Evolutionary conservation across 31 red algal genomes (phyloP), one percentile per base, ranked within the genome.

Genomic region (Asparagopsis taxiformis): DNA sequence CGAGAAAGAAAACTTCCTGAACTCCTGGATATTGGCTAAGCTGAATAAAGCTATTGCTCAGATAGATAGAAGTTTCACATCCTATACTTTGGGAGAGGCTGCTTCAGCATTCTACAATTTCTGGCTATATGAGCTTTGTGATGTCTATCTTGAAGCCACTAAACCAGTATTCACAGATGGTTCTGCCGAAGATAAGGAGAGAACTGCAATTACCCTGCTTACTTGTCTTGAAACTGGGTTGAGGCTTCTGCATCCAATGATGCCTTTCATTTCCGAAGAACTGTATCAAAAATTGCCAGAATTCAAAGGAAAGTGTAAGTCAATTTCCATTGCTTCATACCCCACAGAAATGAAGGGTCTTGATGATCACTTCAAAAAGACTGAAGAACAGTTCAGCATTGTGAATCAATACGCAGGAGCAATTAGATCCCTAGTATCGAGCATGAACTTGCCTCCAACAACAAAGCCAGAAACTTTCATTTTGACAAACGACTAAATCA

Each of bases 191-290:
- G 38, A 55, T 8, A 71, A 79, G 20, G 62, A 59, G 29, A 62
- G 78, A 33, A 70, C 94, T 20, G 69, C 68, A 43, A 68, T 56
- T 31, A 75, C 84, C 8, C 62, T 99, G 41, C 88, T 63, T 57
- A 79, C 91, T 31, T 92, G 80, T 35, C 77, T 99, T 31, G 65
- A 72, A 65, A 75, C 72, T 46, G 91, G 86, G 2, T 37, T 99
- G 22, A 59, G 91, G 41, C 74, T 93, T 62, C 79, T 99, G 13
- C 96, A 99, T 54, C 96, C 96, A 1, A 92, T 99, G 84, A 99
- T 99, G 87, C 96, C 96, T 16, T 95, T 84, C 60, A 82, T 99
- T 26, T 93, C 96, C 3, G 96, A 99, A 74, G 96, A 99, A 59
- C 71, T 99, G n/a, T n/a, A n/a, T n/a, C n/a, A n/a, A n/a, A n/a